A percentile compares a stretch with the other conserved stretches of the same genome.
These are phyloP conservation scores for Yamadazyma nakazawae DNA, from an alignment of 805 yeast species.

Conservation along the genomic window DNA sequence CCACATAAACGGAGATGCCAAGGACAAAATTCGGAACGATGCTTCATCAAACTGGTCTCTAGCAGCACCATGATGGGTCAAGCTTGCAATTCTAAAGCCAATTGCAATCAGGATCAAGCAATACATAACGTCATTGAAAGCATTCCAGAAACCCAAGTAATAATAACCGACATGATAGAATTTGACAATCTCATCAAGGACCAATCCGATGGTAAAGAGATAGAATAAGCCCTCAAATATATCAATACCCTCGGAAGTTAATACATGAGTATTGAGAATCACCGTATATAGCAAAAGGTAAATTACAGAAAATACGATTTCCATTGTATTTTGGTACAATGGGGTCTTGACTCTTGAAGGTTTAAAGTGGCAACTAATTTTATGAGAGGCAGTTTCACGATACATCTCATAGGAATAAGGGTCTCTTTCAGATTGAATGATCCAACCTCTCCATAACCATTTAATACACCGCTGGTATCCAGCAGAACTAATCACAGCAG, in stretches of 20 bases:
- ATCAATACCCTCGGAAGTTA: slow-evolving; percentile 29
- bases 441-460: slow-evolving; percentile 96
- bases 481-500: slow-evolving; percentile 69
- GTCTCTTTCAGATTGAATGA: slow-evolving; percentile 67
- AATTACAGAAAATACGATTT: slow-evolving; percentile 61
- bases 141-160: slow-evolving; percentile 76
- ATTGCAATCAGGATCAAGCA: slow-evolving; percentile 51
- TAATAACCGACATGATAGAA: slow-evolving; percentile 72
- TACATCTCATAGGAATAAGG: slow-evolving; percentile 68
- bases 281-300: slow-evolving; percentile 61
- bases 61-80: slow-evolving; percentile 20
- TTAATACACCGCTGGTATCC: slow-evolving; percentile 85
- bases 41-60: slow-evolving; percentile 46
- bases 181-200: slow-evolving; percentile 66
- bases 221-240: slow-evolving; percentile 56
- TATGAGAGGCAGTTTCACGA: slow-evolving; percentile 53
- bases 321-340: slow-evolving; percentile 70
- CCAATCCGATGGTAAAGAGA: slow-evolving; percentile 61
- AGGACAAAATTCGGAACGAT: slow-evolving; percentile 67
- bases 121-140: slow-evolving; percentile 71
- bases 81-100: slow-evolving; percentile 49
- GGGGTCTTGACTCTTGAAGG: slow-evolving; percentile 87
- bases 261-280: slow-evolving; percentile 58
- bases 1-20: slow-evolving; percentile 89
- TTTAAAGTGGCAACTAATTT: slow-evolving; percentile 62